A percentile compares a stretch with the other conserved stretches of the same genome.
These are phyloP conservation scores for Gastrolobium bilobum DNA, from an alignment of 306 rosid genomes.

Conservation along the genomic window DNA sequence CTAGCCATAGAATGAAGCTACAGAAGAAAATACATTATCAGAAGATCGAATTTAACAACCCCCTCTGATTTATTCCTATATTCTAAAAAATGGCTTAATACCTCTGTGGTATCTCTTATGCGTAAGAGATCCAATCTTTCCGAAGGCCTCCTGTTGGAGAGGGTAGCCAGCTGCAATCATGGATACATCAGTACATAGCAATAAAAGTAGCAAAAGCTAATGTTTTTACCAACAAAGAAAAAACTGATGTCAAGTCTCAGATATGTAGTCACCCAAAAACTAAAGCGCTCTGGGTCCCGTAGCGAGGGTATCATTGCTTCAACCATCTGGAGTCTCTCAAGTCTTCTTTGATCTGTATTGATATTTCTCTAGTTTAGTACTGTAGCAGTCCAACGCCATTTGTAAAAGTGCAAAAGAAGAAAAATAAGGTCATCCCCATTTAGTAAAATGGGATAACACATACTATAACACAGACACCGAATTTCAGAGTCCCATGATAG, in stretches of 20 bases:
- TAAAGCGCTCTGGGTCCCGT: slow-evolving; percentile 87
- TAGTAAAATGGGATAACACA: not conserved
- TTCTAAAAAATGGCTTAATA: slow-evolving; percentile 43
- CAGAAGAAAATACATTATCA: slow-evolving; percentile 4
- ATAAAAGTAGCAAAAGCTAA: not conserved
- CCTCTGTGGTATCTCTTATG: slow-evolving; percentile 87
- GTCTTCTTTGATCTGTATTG: slow-evolving; percentile 75
- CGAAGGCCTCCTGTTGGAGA: slow-evolving; percentile 79
- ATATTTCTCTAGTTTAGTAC: slow-evolving; percentile 36
- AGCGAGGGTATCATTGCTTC: slow-evolving; percentile 90
- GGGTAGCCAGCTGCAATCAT: slow-evolving; percentile 76
- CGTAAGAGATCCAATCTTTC: slow-evolving; percentile 89
- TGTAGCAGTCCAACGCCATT: slow-evolving; percentile 27
- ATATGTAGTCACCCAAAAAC: slow-evolving; percentile 81
- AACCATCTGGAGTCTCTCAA: slow-evolving; percentile 72
- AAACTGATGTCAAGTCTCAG: slow-evolving; percentile 7
- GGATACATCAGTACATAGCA: slow-evolving; percentile 31
- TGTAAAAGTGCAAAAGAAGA: slow-evolving; percentile 32
- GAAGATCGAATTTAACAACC: slow-evolving; percentile 7
- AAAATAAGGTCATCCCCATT: slow-evolving; percentile 6
- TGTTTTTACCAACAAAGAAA: not conserved
- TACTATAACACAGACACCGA: not conserved
- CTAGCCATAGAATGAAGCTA: not conserved
- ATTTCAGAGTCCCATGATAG: not conserved
- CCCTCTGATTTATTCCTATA: not conserved